Conservation (phyloP, 177 flowering plant genomes). For the Telopea speciosissima region DNA sequence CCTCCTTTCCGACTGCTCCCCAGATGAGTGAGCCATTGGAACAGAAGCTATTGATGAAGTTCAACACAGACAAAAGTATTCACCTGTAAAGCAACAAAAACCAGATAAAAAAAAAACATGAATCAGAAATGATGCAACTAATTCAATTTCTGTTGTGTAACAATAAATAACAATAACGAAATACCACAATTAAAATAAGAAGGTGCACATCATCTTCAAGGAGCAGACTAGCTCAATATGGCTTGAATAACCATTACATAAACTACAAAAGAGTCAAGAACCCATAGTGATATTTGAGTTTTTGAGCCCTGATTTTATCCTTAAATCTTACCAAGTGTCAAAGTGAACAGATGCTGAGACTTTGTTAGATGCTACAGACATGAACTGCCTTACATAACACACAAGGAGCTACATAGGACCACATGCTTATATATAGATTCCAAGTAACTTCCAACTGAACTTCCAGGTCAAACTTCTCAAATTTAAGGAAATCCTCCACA, state of each 20-base stretch:
- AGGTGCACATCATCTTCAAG: no score
- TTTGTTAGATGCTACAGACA: neutral
- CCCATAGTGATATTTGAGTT: no score
- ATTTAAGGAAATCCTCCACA: conserved; percentile 2
- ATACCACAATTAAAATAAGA: no score
- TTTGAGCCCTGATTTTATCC: no score
- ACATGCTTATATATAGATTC: conserved; percentile 8
- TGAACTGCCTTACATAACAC: conserved; percentile 1
- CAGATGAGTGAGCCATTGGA: conserved; percentile 29
- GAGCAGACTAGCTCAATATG: no score
- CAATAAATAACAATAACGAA: no score
- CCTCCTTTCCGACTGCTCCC: conserved; percentile 28
- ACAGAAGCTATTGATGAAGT: neutral
- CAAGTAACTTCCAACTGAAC: conserved; percentile 23
- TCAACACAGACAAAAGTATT: neutral
- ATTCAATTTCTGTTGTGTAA: neutral
- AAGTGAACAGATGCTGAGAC: neutral
- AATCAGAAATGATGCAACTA: conserved; percentile 1
- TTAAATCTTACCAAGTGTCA: neutral
- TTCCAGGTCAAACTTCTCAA: conserved; percentile 29
- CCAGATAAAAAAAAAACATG: neutral
- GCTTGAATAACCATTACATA: no score
- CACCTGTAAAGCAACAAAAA: conserved; percentile 17
- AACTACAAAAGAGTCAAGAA: no score
- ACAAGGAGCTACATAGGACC: conserved; percentile 3